phyloP scores from a whole-genome alignment of 2,329 filamentous ascomycete species.

The Penicillium sp. region DNA sequence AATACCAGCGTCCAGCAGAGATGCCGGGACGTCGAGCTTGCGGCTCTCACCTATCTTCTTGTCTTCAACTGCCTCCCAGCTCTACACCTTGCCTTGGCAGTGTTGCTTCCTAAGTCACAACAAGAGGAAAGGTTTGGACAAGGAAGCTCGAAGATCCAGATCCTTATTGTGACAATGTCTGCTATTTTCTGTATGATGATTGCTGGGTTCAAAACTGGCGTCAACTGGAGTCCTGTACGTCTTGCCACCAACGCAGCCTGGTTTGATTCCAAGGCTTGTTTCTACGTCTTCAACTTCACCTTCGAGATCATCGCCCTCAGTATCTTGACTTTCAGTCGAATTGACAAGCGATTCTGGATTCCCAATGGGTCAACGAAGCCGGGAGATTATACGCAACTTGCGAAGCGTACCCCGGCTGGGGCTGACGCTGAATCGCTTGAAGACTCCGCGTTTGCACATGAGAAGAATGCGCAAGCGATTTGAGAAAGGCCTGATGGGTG shows the following conservation, averaged over 20 bases:
- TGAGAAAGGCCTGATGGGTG: background rate
- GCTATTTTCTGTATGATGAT: constrained; percentile 53
- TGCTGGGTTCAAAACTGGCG: constrained; percentile 60
- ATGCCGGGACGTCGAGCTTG: background rate
- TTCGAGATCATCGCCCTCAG: constrained; percentile 71
- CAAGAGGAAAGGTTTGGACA: background rate
- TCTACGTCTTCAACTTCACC: constrained; percentile 77
- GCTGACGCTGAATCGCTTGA: background rate
- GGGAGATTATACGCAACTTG: background rate
- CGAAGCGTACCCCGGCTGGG: background rate
- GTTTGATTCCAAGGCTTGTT: constrained; percentile 70
- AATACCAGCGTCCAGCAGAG: background rate
- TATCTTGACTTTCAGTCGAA: constrained; percentile 62
- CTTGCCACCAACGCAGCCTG: constrained; percentile 60
- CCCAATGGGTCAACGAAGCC: constrained; percentile 56
- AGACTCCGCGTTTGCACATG: background rate
- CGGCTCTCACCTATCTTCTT: background rate
- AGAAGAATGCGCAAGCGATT: background rate
- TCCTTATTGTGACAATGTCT: constrained; percentile 63
- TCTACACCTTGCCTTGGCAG: background rate
- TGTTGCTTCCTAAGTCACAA: background rate
- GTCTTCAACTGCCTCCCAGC: background rate
- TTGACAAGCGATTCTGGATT: constrained; percentile 74
- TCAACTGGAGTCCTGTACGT: constrained; percentile 53
- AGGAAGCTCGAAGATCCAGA: constrained; percentile 34